Percentiles rank a stretch among this genome's conserved stretches.
Evolutionary conservation across 345 rosid species (phyloP).

Genomic region (Hypericum androsaemum): DNA sequence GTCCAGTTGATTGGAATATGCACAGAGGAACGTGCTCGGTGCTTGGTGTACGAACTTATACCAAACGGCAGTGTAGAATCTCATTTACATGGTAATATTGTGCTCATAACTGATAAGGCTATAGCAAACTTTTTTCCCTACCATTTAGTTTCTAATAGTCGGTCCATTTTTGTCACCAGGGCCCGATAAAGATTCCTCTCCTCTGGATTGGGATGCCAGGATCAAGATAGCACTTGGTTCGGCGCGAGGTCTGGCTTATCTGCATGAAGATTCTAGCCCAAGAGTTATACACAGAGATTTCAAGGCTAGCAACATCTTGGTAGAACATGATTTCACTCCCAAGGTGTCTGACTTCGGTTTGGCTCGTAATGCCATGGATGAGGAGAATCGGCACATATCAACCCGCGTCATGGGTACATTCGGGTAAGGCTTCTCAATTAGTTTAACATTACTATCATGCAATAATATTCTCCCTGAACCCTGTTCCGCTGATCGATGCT

Average conservation of each 20-base stretch:
- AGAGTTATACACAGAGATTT: slow-evolving; percentile 94
- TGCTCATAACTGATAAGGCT: not conserved
- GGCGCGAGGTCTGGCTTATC: slow-evolving; percentile 88
- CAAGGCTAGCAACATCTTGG: slow-evolving; percentile 87
- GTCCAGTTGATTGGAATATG: slow-evolving; percentile 94
- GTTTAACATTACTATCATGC: not conserved
- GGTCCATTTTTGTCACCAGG: slow-evolving; percentile 31
- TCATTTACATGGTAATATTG: slow-evolving; percentile 67
- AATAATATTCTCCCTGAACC: not conserved
- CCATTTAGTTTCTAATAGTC: not conserved
- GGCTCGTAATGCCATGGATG: slow-evolving; percentile 88
- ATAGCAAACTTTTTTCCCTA: slow-evolving; percentile 1
- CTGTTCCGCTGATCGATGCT: slow-evolving; percentile 1
- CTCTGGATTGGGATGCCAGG: slow-evolving; percentile 83
- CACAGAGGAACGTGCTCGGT: slow-evolving; percentile 65
- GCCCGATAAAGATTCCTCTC: slow-evolving; percentile 58
- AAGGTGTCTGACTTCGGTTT: slow-evolving; percentile 95
- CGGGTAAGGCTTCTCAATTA: slow-evolving; percentile 38
- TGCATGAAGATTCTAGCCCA: slow-evolving; percentile 97
- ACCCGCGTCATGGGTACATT: slow-evolving; percentile 99
- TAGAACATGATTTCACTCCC: slow-evolving; percentile 86
- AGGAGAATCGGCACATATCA: slow-evolving; percentile 79
- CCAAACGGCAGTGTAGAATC: slow-evolving; percentile 97
- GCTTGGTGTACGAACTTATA: slow-evolving; percentile 88
- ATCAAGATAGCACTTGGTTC: slow-evolving; percentile 95